These are phyloP conservation scores for Paraphysoderma sedebokerense DNA, from an alignment of 371 early-diverging fungal genomes.

Conservation along the genomic window DNA sequence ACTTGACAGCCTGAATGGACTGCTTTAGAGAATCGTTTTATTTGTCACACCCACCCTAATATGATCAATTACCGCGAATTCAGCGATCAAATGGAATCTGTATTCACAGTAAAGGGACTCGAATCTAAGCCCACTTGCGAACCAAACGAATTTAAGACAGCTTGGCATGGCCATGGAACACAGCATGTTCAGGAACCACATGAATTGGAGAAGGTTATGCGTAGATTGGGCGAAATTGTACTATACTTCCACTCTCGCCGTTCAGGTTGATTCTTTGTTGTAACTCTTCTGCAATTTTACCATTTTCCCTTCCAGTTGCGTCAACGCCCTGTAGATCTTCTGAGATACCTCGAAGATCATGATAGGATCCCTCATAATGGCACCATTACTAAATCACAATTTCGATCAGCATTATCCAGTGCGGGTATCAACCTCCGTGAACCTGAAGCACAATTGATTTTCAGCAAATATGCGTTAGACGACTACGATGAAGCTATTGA, in stretches of 20 bases:
- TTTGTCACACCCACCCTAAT: too few species aligned
- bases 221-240: too few species aligned
- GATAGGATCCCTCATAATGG: constrained; percentile 7
- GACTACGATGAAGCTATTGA: constrained; percentile 5
- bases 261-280: too few species aligned
- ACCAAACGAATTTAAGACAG: constrained; percentile 12
- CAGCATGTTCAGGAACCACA: too few species aligned
- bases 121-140: constrained; percentile 15
- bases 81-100: constrained; percentile 20
- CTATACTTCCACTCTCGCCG: too few species aligned
- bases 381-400: constrained; percentile 5
- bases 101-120: constrained; percentile 21
- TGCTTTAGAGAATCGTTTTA: too few species aligned
- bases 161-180: constrained; percentile 1
- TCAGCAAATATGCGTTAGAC: constrained; percentile 1
- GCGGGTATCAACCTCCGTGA: constrained; percentile 1
- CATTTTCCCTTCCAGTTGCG: too few species aligned
- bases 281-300: too few species aligned
- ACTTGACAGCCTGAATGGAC: too few species aligned
- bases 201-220: too few species aligned
- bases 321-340: constrained; percentile 5
- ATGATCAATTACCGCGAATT: constrained; percentile 19
- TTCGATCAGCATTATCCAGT: background rate
- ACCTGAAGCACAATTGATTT: background rate
- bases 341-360: constrained; percentile 4